Conservation (phyloP, 2,329 filamentous ascomycete genomes). For the Scedosporium apiospermum region DNA sequence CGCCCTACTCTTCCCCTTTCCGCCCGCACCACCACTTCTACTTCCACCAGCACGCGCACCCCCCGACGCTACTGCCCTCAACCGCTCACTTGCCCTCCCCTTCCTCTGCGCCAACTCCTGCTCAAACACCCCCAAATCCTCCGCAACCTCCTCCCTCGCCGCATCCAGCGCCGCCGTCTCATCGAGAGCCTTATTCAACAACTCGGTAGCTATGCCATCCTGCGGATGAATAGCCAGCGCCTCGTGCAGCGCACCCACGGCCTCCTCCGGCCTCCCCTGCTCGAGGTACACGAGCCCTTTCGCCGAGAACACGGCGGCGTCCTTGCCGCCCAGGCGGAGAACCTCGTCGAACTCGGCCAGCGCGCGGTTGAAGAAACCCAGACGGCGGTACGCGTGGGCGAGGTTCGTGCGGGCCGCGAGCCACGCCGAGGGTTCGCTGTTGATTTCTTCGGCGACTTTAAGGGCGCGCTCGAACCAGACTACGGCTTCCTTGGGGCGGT, state of each 20-base stretch:
- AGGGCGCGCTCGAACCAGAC: conserved; percentile 72
- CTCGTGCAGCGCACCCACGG: conserved; percentile 75
- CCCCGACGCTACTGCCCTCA: neutral
- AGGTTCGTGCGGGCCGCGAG: conserved; percentile 79
- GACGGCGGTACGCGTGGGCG: conserved; percentile 73
- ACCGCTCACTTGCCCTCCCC: conserved; percentile 27
- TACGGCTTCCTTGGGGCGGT: conserved; percentile 64
- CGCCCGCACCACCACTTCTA: conserved; percentile 11
- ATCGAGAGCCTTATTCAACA: conserved; percentile 62
- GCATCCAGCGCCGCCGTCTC: conserved; percentile 43
- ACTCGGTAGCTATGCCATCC: conserved; percentile 70
- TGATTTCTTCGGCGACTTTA: conserved; percentile 66
- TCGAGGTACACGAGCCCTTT: conserved; percentile 82
- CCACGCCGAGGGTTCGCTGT: conserved; percentile 74
- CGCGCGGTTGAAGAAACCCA: conserved; percentile 59
- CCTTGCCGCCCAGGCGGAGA: conserved; percentile 70
- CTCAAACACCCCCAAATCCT: conserved; percentile 42
- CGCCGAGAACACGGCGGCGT: conserved; percentile 67
- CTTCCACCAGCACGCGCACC: neutral
- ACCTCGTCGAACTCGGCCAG: conserved; percentile 81
- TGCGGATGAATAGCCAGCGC: conserved; percentile 70
- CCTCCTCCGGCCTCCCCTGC: conserved; percentile 62
- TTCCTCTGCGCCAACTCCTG: conserved; percentile 37
- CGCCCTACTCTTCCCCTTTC: conserved; percentile 37
- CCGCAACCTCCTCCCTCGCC: conserved; percentile 35